phyloP scores from a whole-genome alignment of 352 stramenopile genomes.

The Aphanomyces stellatus region DNA sequence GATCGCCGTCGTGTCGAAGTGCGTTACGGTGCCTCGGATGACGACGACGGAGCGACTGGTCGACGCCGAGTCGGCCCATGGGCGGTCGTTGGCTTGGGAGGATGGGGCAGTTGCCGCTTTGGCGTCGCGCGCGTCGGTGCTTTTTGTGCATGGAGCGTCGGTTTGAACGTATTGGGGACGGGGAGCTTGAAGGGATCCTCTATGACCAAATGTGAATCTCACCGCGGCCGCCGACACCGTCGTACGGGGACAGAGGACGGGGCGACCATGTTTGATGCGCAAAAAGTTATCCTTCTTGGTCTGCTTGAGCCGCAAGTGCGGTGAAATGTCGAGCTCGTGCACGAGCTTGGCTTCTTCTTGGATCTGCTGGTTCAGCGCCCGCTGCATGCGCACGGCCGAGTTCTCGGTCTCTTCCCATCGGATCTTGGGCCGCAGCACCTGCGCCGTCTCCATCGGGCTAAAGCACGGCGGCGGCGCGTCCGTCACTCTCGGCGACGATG shows the following conservation, averaged over 20 bases:
- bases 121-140: background rate
- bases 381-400: background rate
- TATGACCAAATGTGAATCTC: too few relatives aligned
- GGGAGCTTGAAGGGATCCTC: background rate
- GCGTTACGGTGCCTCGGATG: too few relatives aligned
- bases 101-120: too few relatives aligned
- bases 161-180: background rate
- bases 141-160: background rate
- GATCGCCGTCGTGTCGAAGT: too few relatives aligned
- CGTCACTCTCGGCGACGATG: background rate
- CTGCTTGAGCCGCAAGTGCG: background rate
- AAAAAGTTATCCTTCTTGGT: background rate
- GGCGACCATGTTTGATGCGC: slow-evolving; percentile 1
- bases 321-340: background rate
- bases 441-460: background rate
- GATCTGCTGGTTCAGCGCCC: background rate
- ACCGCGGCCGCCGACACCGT: background rate
- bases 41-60: too few relatives aligned
- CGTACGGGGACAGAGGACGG: background rate
- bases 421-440: background rate
- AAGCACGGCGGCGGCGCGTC: background rate
- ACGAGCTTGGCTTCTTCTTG: background rate
- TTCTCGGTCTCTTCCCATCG: background rate
- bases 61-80: too few relatives aligned
- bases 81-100: too few relatives aligned